Conservation (phyloP, 306 rosid species). For the Vicia sativa region DNA sequence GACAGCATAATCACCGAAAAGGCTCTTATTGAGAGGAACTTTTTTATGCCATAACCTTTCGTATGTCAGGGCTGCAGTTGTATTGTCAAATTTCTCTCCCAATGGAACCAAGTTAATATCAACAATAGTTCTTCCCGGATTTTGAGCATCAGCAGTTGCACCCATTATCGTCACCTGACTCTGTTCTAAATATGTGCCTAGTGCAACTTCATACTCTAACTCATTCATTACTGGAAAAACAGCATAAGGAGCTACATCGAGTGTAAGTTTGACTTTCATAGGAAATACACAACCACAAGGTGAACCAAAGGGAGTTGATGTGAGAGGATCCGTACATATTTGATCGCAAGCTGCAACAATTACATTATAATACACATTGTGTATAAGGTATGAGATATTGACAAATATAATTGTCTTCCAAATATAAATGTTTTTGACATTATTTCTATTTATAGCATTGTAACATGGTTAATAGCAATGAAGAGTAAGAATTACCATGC, state of each 20-base stretch:
- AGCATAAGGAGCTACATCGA: constrained; percentile 87
- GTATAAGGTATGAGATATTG: constrained; percentile 52
- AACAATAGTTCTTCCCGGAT: constrained; percentile 84
- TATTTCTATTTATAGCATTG: background rate
- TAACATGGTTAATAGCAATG: constrained; percentile 16
- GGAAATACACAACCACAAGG: constrained; percentile 99
- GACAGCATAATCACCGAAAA: constrained; percentile 82
- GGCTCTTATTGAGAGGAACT: constrained; percentile 79
- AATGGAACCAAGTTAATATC: constrained; percentile 92
- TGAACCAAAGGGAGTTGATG: constrained; percentile 88
- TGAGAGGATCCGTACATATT: constrained; percentile 83
- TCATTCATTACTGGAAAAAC: constrained; percentile 92
- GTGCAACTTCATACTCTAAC: constrained; percentile 89
- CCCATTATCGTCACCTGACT: constrained; percentile 99
- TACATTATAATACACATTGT: constrained; percentile 54
- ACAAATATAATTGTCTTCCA: constrained; percentile 35
- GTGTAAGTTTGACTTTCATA: constrained; percentile 87
- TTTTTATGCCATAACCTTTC: constrained; percentile 89
- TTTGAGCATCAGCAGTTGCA: constrained; percentile 85
- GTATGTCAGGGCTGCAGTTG: constrained; percentile 84
- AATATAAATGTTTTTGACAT: constrained; percentile 5
- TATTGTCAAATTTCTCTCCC: constrained; percentile 94
- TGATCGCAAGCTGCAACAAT: constrained; percentile 79
- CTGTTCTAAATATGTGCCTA: constrained; percentile 88
- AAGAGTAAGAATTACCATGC: constrained; percentile 62